Base-by-base conservation (phyloP, 2,329 filamentous ascomycete species). In the Fusarium secorum region DNA sequence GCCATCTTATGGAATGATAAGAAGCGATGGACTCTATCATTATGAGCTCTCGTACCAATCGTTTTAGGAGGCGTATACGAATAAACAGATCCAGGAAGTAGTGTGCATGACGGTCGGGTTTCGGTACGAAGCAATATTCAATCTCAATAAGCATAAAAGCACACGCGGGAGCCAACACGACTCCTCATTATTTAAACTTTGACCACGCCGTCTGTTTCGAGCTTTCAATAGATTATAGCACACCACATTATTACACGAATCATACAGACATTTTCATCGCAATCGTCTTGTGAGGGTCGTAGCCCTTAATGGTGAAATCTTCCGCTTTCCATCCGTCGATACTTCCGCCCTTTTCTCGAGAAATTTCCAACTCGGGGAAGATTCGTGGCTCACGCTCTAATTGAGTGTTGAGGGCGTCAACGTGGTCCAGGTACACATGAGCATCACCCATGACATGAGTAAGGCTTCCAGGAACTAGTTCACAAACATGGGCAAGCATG, bases 371-470 rank as follows among this genome's bases (percentile, higher is more conserved):
- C 52, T 88, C 89, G 0, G 96, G 96, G 74, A 98, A 98, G 0
- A 89, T 87, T 15, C 89, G 87, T 30, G 96, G 96, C 78, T 95
- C 92, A 11, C 96, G 85, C 78, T 89, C 87, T 36, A 98, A 79
- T 83, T 99, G 96, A 60, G 89, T 87, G 77, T 91, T 88, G 63
- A 99, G 84, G 17, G 96, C 95, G 58, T 97, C 94, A 11, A 97
- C 88, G 79, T 99, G 96, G 79, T 99, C 95, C 11, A 91, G 82
- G 81, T 99, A 99, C 3, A 99, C 91, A 81, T 99, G 96, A n/a
- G 95, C 94, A 81, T 99, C 96, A 18, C 96, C 96, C 94, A 99
- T 97, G 52, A 94, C 94, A 81, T 98, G 96, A 41, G 94, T 96
- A 68, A 99, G 86, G 55, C 89, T 95, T 0, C 95, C 96, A 0